These are phyloP conservation scores for Russula abietina DNA, from an alignment of 768 basidiomycete genomes.

Conservation along the genomic window DNA sequence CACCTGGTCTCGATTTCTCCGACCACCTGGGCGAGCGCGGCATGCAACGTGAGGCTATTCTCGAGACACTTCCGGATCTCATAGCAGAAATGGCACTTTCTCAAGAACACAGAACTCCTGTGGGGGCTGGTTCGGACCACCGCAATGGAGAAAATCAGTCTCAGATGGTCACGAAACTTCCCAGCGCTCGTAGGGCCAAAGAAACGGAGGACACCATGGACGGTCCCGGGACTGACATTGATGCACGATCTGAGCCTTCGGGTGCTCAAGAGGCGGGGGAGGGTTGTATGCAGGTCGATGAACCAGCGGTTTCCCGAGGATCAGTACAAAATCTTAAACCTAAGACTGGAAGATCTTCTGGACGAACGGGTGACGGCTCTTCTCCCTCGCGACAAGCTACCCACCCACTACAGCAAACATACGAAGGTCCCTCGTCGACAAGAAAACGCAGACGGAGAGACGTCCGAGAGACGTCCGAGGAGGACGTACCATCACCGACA, in stretches of 20 bases:
- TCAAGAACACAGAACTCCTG: neutral
- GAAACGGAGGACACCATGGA: constrained; percentile 30
- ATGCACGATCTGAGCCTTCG: neutral
- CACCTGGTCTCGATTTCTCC: constrained; percentile 61
- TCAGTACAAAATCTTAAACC: neutral
- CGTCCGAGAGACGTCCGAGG: constrained; percentile 5
- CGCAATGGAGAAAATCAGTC: constrained; percentile 1
- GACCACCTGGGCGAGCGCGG: constrained; percentile 34
- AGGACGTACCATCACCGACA: constrained; percentile 8
- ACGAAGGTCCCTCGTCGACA: neutral
- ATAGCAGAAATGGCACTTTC: constrained; percentile 7
- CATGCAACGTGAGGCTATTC: constrained; percentile 21
- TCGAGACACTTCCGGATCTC: constrained; percentile 19
- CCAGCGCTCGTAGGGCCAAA: constrained; percentile 20
- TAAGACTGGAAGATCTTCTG: constrained; percentile 1
- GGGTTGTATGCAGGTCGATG: constrained; percentile 1
- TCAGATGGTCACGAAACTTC: constrained; percentile 24
- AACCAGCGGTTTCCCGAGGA: neutral
- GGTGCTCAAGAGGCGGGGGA: neutral
- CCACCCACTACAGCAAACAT: neutral
- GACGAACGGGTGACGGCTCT: neutral
- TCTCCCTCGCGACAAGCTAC: constrained; percentile 1
- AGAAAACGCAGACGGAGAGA: neutral
- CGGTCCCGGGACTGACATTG: constrained; percentile 24
- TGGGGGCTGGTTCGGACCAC: neutral